These are phyloP conservation scores for Stenocarpella maydis DNA, from an alignment of 2,329 filamentous ascomycete genomes.

Conservation along the genomic window DNA sequence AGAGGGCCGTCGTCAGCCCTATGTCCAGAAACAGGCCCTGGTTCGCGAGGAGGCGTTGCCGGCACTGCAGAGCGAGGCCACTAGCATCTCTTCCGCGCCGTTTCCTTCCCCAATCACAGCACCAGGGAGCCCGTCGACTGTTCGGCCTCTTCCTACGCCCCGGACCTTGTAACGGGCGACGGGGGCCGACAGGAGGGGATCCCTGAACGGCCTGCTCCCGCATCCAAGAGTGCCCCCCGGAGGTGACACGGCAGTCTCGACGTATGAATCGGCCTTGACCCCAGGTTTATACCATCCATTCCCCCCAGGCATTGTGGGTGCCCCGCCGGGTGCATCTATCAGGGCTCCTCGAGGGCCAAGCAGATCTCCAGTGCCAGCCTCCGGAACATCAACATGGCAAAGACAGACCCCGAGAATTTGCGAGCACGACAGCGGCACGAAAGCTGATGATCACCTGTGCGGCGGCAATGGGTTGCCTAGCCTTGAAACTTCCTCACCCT, in stretches of 20 bases:
- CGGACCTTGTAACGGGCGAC: background rate
- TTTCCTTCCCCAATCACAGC: slow-evolving; percentile 25
- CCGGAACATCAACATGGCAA: background rate
- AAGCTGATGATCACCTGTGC: background rate
- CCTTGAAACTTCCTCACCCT: background rate
- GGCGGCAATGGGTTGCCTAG: background rate
- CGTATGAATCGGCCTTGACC: background rate
- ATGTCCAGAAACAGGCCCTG: slow-evolving; percentile 17
- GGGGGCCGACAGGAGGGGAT: background rate
- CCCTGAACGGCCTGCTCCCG: background rate
- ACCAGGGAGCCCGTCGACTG: background rate
- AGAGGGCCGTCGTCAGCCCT: slow-evolving; percentile 21
- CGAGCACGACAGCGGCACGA: background rate
- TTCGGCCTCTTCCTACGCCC: slow-evolving; percentile 12
- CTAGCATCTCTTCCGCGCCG: slow-evolving; percentile 17
- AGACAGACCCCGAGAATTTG: background rate
- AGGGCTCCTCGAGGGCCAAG: too few species aligned
- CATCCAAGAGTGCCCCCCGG: background rate
- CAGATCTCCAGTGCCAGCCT: background rate
- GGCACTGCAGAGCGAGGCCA: background rate
- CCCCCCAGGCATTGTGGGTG: too few species aligned
- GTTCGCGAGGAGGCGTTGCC: slow-evolving; percentile 28
- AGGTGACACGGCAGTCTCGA: background rate
- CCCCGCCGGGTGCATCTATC: background rate
- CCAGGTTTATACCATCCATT: background rate